Conservation (phyloP, 2,329 filamentous ascomycete species). For the Cordyceps fumosorosea region DNA sequence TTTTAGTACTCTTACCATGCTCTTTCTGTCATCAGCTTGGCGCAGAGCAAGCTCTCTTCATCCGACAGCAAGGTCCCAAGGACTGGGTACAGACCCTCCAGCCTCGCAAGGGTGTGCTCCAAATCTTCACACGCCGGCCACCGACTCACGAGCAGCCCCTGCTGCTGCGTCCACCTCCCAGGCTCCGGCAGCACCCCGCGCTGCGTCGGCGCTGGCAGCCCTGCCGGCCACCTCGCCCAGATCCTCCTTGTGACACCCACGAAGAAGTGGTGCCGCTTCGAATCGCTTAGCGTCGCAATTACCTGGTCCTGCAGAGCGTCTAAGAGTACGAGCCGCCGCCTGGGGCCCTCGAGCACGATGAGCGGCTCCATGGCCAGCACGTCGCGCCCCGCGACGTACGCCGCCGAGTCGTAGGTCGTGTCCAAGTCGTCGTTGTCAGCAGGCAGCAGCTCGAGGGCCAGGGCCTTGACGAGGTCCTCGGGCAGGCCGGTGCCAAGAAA, state of each 20-base stretch:
- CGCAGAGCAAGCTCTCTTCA: background rate
- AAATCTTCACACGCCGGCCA: constrained; percentile 7
- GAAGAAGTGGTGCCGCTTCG: background rate
- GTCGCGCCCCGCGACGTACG: background rate
- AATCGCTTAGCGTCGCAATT: background rate
- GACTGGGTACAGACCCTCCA: constrained; percentile 1
- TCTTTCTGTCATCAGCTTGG: background rate
- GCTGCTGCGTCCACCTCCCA: background rate
- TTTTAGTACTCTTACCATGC: background rate
- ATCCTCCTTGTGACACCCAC: background rate
- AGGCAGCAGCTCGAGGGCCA: background rate
- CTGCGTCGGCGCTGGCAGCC: constrained; percentile 7
- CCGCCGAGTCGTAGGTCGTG: background rate
- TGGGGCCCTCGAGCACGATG: constrained; percentile 1
- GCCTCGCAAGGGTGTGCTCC: background rate
- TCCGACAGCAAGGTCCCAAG: background rate
- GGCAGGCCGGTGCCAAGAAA: constrained; percentile 1
- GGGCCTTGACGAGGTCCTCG: background rate
- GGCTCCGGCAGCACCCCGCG: constrained; percentile 8
- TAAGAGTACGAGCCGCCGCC: background rate
- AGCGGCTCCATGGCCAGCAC: constrained; percentile 2
- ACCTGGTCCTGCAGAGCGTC: constrained; percentile 4
- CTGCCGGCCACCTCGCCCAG: constrained; percentile 11
- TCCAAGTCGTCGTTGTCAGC: background rate
- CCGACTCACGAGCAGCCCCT: constrained; percentile 1